These are phyloP conservation scores for Polyporus tsugae DNA, from an alignment of 1,284 basidiomycete species.

Conservation along the genomic window DNA sequence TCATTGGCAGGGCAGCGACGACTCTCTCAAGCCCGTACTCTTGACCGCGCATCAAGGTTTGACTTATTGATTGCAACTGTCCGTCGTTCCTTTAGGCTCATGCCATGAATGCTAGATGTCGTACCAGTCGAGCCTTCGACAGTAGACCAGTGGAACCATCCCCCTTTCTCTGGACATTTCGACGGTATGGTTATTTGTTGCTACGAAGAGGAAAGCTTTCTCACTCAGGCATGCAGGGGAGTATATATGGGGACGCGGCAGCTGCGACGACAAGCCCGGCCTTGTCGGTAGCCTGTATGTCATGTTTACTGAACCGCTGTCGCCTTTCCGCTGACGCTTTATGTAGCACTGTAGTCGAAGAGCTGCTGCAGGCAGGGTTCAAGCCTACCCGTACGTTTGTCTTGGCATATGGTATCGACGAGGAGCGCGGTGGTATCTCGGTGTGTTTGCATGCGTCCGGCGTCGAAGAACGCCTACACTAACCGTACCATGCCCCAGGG, in stretches of 20 bases:
- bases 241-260: conserved; percentile 72
- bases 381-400: conserved; percentile 62
- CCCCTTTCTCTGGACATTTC: conserved; percentile 46
- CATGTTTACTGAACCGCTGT: not conserved
- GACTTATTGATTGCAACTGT: not conserved
- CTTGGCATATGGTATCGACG: conserved; percentile 75
- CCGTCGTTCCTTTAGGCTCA: not conserved
- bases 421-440: conserved; percentile 65
- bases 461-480: not conserved
- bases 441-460: conserved; percentile 40
- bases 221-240: conserved; percentile 44
- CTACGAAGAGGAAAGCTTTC: not conserved
- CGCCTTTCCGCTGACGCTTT: not conserved
- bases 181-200: conserved; percentile 38
- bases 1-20: conserved; percentile 66
- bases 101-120: conserved; percentile 50
- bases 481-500: conserved; percentile 46
- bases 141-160: conserved; percentile 55
- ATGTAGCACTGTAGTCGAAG: conserved; percentile 59
- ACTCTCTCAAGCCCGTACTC: conserved; percentile 66
- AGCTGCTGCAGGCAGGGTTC: conserved; percentile 60
- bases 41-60: conserved; percentile 73
- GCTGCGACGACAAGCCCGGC: conserved; percentile 68
- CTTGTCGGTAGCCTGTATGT: conserved; percentile 64
- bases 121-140: conserved; percentile 64